Evolutionary conservation across 129 eudicot species (phyloP).

Genomic region (Helianthus tuberosus): DNA sequence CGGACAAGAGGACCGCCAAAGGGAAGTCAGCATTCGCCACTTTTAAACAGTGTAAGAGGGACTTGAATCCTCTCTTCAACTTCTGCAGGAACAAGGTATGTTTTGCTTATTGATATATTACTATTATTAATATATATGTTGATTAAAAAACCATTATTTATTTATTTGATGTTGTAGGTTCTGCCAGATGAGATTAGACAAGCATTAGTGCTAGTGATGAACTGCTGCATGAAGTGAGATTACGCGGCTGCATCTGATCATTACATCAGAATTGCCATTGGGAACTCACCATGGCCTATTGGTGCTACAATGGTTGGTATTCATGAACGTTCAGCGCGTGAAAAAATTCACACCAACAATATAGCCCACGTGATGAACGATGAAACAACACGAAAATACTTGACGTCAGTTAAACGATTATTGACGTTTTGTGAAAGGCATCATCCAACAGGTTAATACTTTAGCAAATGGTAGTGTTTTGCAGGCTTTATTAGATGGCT

Average conservation of each 20-base stretch:
- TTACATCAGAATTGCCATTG: conserved; percentile 90
- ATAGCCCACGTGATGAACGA: conserved; percentile 99
- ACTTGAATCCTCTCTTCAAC: too few relatives aligned
- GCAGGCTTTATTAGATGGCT: too few relatives aligned
- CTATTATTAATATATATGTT: too few relatives aligned
- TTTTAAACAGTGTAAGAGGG: too few relatives aligned
- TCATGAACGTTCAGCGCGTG: conserved; percentile 75
- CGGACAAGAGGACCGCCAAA: too few relatives aligned
- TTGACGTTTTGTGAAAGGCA: conserved; percentile 96
- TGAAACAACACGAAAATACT: conserved; percentile 91
- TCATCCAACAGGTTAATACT: conserved; percentile 83
- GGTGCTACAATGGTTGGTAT: conserved; percentile 99
- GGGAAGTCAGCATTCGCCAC: too few relatives aligned
- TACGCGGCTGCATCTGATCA: conserved; percentile 90
- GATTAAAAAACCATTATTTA: too few relatives aligned
- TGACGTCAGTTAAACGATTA: conserved; percentile 67
- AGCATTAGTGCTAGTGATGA: conserved; percentile 63
- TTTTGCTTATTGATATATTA: too few relatives aligned
- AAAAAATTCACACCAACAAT: not conserved
- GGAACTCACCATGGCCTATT: conserved; percentile 99
- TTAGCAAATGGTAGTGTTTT: too few relatives aligned
- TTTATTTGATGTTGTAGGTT: conserved; percentile 32
- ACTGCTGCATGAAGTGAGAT: conserved; percentile 82
- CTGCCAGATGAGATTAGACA: conserved; percentile 87
- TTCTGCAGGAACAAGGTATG: too few relatives aligned